These are phyloP conservation scores for Debaryomyces nepalensis DNA, from an alignment of 1,139 yeast genomes.

Conservation along the genomic window DNA sequence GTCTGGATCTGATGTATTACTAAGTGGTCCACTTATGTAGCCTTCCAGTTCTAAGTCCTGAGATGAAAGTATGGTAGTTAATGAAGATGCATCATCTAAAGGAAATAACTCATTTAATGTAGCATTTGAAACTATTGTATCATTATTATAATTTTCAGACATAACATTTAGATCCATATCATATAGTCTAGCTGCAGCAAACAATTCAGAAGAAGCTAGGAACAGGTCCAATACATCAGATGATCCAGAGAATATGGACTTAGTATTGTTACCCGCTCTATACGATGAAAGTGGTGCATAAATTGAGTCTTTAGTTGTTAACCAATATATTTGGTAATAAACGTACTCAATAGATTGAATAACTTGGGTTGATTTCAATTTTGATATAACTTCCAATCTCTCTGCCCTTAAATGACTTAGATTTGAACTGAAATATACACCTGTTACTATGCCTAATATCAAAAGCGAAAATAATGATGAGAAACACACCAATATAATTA, in stretches of 20 bases:
- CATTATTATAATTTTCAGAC: conserved; percentile 39
- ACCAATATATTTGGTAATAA: conserved; percentile 72
- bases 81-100: conserved; percentile 50
- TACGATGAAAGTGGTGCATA: conserved; percentile 63
- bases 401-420: conserved; percentile 69
- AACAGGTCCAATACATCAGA: conserved; percentile 57
- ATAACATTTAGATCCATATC: conserved; percentile 52
- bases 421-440: conserved; percentile 73
- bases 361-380: conserved; percentile 78
- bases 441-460: conserved; percentile 77
- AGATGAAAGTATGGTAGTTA: conserved; percentile 29
- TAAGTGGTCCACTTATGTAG: conserved; percentile 65
- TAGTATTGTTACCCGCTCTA: conserved; percentile 70
- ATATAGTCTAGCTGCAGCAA: conserved; percentile 71
- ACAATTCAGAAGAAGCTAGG: conserved; percentile 62
- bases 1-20: conserved; percentile 37
- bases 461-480: conserved; percentile 78
- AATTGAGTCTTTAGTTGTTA: conserved; percentile 65
- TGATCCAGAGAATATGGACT: conserved; percentile 46
- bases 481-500: conserved; percentile 75
- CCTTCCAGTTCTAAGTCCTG: conserved; percentile 33
- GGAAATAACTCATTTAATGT: conserved; percentile 56
- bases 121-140: conserved; percentile 31
- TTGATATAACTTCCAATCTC: conserved; percentile 75
- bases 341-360: conserved; percentile 65